phyloP scores from a whole-genome alignment of 1,284 basidiomycete genomes.

The Heliocybe sulcata region DNA sequence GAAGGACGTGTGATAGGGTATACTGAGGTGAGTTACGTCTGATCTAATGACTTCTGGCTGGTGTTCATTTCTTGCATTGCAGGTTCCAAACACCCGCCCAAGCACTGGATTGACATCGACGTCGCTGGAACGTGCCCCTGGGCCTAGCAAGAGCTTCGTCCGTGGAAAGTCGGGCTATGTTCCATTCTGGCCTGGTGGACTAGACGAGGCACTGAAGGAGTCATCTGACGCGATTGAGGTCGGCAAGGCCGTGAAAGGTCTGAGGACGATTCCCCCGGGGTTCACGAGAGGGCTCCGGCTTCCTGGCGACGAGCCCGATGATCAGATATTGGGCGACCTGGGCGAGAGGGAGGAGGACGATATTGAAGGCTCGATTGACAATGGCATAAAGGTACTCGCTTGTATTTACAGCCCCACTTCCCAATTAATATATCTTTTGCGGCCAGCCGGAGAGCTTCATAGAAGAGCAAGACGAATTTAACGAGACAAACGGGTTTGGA shows the following conservation, averaged over 20 bases:
- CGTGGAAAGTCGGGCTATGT: conserved; percentile 89
- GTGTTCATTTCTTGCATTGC: conserved; percentile 3
- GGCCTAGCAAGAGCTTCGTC: conserved; percentile 75
- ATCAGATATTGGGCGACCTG: conserved; percentile 21
- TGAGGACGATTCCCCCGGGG: conserved; percentile 57
- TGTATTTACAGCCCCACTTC: not conserved
- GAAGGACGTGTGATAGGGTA: conserved; percentile 79
- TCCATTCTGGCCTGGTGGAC: conserved; percentile 88
- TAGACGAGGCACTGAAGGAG: conserved; percentile 51
- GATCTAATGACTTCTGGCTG: not conserved
- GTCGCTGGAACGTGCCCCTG: conserved; percentile 79
- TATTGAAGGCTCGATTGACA: not conserved
- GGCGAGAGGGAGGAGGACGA: conserved; percentile 2
- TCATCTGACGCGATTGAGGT: conserved; percentile 25
- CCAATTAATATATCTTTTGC: conserved; percentile 13
- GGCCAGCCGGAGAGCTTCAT: conserved; percentile 6
- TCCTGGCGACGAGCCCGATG: conserved; percentile 42
- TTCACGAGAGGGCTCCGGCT: conserved; percentile 62
- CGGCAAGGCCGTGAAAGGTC: conserved; percentile 31
- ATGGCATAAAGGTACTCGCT: not conserved
- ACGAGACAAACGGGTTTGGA: not conserved
- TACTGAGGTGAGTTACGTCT: conserved; percentile 44
- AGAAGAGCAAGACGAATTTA: conserved; percentile 3
- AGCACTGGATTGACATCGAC: conserved; percentile 70
- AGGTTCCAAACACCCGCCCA: conserved; percentile 46